Conservation (phyloP, 2,329 filamentous ascomycete species). For the Fusarium palustre region DNA sequence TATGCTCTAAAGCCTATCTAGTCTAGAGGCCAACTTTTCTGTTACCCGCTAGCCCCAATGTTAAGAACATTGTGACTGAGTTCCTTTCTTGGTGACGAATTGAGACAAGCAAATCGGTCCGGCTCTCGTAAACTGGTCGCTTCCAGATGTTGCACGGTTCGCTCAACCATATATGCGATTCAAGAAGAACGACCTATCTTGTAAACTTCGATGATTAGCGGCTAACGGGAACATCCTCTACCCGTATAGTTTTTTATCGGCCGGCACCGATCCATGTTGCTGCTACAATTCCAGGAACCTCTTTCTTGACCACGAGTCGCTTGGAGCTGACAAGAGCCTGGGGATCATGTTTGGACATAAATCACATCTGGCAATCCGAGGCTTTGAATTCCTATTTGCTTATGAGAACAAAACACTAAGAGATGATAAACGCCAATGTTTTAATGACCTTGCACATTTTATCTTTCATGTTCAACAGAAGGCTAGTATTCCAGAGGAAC, state of each 20-base stretch:
- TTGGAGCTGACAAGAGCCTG: not conserved
- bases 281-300: not conserved
- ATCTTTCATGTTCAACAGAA: constrained; percentile 6
- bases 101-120: not conserved
- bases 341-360: not conserved
- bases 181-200: constrained; percentile 1
- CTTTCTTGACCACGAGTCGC: not conserved
- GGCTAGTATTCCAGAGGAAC: not conserved
- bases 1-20: not conserved
- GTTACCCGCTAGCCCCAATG: not conserved
- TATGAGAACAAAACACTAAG: not conserved
- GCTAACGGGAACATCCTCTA: not conserved
- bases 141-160: not conserved
- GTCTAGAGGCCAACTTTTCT: not conserved
- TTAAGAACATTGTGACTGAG: not conserved
- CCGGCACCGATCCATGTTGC: not conserved
- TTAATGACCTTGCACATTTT: not conserved
- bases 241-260: not conserved
- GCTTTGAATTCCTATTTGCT: not conserved
- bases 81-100: not conserved
- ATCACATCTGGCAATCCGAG: not conserved
- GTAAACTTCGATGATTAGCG: constrained; percentile 3
- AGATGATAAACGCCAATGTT: not conserved
- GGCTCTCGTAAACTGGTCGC: not conserved
- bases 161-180: constrained; percentile 5